phyloP scores from a whole-genome alignment of 1,284 basidiomycete genomes.

The Pisolithus thermaeus region DNA sequence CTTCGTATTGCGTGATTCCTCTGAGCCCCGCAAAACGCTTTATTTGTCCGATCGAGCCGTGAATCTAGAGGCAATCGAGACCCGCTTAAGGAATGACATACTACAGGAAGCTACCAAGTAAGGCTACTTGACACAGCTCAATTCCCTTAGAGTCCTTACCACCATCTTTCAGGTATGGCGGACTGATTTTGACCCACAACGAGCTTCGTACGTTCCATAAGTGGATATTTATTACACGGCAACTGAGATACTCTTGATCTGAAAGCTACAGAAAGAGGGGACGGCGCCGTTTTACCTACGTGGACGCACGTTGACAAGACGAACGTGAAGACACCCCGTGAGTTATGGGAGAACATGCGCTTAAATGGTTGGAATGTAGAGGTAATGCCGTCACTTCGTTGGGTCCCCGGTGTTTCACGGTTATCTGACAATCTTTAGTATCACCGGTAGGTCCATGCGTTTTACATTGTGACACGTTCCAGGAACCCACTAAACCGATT shows the following conservation, averaged over 20 bases:
- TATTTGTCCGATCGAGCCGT: constrained; percentile 87
- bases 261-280: constrained; percentile 59
- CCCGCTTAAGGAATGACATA: constrained; percentile 88
- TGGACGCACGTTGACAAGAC: constrained; percentile 89
- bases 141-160: background rate
- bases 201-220: constrained; percentile 56
- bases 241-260: constrained; percentile 4
- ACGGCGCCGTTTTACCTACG: constrained; percentile 84
- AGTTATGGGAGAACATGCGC: constrained; percentile 82
- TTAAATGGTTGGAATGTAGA: constrained; percentile 87
- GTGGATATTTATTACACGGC: background rate
- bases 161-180: constrained; percentile 62
- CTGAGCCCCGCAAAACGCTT: constrained; percentile 78
- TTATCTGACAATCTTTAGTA: constrained; percentile 36
- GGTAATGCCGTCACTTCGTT: constrained; percentile 32
- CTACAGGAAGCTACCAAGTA: constrained; percentile 81
- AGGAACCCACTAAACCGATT: constrained; percentile 5
- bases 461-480: constrained; percentile 3
- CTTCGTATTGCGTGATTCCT: constrained; percentile 92
- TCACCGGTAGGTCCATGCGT: constrained; percentile 43
- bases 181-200: constrained; percentile 90
- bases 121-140: constrained; percentile 13
- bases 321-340: constrained; percentile 84
- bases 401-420: background rate
- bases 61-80: constrained; percentile 94